phyloP scores from a whole-genome alignment of 805 yeast genomes.

The Phaffomyces thermotolerans region DNA sequence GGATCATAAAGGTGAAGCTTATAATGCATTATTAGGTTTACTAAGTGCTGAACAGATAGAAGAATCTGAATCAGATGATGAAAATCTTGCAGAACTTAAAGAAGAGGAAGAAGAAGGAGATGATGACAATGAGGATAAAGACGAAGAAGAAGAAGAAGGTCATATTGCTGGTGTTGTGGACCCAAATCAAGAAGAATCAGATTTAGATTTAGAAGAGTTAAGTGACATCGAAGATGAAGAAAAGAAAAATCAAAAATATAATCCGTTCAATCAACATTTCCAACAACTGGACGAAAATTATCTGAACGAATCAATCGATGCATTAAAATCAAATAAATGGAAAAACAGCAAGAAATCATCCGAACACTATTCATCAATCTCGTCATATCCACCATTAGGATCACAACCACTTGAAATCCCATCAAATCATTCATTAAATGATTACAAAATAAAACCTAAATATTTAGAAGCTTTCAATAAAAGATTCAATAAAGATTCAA shows the following conservation, averaged over 20 bases:
- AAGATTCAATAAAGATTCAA: constrained; percentile 13
- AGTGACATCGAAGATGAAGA: constrained; percentile 29
- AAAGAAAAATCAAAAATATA: constrained; percentile 68
- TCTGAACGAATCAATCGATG: constrained; percentile 31
- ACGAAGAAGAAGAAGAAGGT: constrained; percentile 24
- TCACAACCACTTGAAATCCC: constrained; percentile 15
- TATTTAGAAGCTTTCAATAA: constrained; percentile 23
- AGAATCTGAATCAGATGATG: constrained; percentile 13
- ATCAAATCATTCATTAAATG: constrained; percentile 19
- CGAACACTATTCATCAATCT: constrained; percentile 14
- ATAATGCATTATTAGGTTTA: constrained; percentile 60
- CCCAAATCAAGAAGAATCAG: constrained; percentile 17
- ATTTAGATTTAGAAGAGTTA: constrained; percentile 21
- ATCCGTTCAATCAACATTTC: constrained; percentile 77
- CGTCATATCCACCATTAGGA: constrained; percentile 23
- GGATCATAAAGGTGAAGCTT: constrained; percentile 37
- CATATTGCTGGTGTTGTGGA: constrained; percentile 18
- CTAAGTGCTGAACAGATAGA: constrained; percentile 39
- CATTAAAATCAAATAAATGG: constrained; percentile 22
- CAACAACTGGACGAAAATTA: constrained; percentile 34
- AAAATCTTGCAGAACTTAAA: not conserved
- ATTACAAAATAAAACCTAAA: constrained; percentile 42
- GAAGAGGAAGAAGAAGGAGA: constrained; percentile 15
- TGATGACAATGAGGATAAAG: constrained; percentile 14
- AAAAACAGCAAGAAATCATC: constrained; percentile 18